Percentiles rank a stretch among this genome's conserved stretches.
Conservation (phyloP, 1,284 basidiomycete genomes). For the Stereum hirsutum region DNA sequence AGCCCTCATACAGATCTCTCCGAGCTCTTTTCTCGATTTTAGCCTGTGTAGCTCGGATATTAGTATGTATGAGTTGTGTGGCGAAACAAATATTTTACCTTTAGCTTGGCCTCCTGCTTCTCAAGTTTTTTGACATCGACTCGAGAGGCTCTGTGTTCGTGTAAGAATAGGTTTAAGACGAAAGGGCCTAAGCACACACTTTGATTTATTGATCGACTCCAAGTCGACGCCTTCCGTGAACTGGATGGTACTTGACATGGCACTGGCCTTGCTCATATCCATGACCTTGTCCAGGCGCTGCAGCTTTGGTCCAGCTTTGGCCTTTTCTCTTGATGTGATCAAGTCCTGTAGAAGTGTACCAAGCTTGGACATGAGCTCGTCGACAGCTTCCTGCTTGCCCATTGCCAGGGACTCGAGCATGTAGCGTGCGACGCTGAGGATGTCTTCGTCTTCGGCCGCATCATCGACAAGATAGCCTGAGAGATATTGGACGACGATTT, state of each 20-base stretch:
- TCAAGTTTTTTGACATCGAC: conserved; percentile 98
- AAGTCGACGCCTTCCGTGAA: conserved; percentile 85
- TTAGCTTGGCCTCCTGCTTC: conserved; percentile 96
- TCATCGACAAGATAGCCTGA: conserved; percentile 90
- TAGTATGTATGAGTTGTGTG: background rate
- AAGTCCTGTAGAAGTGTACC: conserved; percentile 59
- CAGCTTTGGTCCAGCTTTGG: conserved; percentile 43
- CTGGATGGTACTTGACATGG: conserved; percentile 79
- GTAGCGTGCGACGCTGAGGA: conserved; percentile 68
- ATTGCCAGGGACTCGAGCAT: conserved; percentile 71
- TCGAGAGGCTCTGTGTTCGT: conserved; percentile 64
- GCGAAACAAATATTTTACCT: background rate
- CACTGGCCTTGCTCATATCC: conserved; percentile 84
- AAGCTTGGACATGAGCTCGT: conserved; percentile 61
- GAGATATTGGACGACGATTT: conserved; percentile 89
- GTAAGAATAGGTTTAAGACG: background rate
- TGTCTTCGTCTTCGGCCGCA: conserved; percentile 86
- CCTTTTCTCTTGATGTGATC: conserved; percentile 48
- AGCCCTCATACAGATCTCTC: conserved; percentile 90
- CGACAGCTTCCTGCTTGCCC: conserved; percentile 41
- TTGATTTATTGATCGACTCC: conserved; percentile 91
- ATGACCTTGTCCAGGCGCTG: conserved; percentile 88
- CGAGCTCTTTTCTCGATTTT: conserved; percentile 95
- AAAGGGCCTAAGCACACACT: conserved; percentile 40
- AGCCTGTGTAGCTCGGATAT: conserved; percentile 48